Evolutionary conservation across 1,284 basidiomycete species (phyloP), one percentile per base, ranked within the genome.

Genomic region (Athelia psychrophila): DNA sequence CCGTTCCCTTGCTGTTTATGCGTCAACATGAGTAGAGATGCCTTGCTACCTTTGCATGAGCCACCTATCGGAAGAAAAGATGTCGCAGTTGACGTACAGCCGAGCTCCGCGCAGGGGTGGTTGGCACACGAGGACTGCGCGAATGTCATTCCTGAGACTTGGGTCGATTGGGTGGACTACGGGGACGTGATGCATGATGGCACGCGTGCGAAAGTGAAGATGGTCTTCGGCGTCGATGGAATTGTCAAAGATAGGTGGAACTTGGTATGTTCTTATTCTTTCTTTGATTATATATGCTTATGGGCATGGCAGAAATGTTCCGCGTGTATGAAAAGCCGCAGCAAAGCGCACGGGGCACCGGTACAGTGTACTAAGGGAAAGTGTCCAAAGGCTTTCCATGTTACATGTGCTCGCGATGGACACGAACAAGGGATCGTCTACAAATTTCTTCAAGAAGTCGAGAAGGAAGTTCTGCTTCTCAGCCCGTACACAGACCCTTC

Each of bases 291-390:
- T 49, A 20, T 20, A 38, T 33, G 46, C 44, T 63, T 24, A 55
- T 51, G 46, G 33, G 10, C 36, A 57, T 36, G 51, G 2, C 61
- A 95, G 92, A 96, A 95, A 86, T 98, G 95, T 66, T 79, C 83
- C 12, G 80, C 84, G 4, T 98, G 95, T 66, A 76, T 78, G 24
- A 91, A 86, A 63, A 77, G 73, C 23, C 77, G 77, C 32, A 69
- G 79, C 16, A 90, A 88, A 57, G 76, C 74, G 8, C 88, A 93
- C 55, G 96, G 96, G 4, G 93, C 93, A 3, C 95, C 95, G 52
- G 86, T 97, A 25, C 95, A 98, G 63, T 98, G 95, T 66, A 92
- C 92, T 10, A 93, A 93, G 66, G 93, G 93, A 53, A 95, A 93
- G 71, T 97, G 96, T 64, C 79, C 91, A 1, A 92, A 91, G 60